Percentiles rank a stretch among this genome's conserved stretches.
Evolutionary conservation across 768 basidiomycete genomes (phyloP).

Genomic region (Podaxis pistillaris): DNA sequence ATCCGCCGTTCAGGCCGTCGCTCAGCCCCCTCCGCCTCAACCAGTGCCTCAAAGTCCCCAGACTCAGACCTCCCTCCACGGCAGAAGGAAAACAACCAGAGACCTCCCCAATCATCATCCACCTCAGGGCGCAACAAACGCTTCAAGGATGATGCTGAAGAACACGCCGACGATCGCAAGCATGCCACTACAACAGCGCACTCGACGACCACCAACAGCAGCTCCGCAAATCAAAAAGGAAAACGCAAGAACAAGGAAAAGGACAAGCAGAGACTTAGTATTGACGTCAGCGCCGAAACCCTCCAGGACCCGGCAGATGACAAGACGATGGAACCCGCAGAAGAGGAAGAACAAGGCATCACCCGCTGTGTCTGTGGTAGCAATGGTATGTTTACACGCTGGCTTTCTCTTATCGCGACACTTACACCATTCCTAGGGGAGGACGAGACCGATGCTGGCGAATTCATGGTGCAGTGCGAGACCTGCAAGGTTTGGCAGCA

Average conservation of each 20-base stretch:
- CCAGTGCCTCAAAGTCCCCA: constrained; percentile 71
- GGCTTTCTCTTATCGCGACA: constrained; percentile 13
- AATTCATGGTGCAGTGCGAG: constrained; percentile 98
- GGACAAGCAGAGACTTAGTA: constrained; percentile 29
- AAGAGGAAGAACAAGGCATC: constrained; percentile 60
- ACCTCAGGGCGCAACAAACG: constrained; percentile 50
- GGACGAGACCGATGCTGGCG: constrained; percentile 80
- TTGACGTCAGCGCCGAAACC: constrained; percentile 25
- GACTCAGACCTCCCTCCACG: constrained; percentile 63
- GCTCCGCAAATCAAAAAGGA: constrained; percentile 26
- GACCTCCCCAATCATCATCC: constrained; percentile 39
- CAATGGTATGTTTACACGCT: constrained; percentile 49
- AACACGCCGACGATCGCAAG: constrained; percentile 56
- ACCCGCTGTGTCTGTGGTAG: constrained; percentile 89
- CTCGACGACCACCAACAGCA: constrained; percentile 29
- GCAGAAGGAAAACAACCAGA: constrained; percentile 41
- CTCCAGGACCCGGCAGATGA: constrained; percentile 30
- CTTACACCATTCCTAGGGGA: constrained; percentile 44
- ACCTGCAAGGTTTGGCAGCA: constrained; percentile 98
- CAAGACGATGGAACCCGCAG: constrained; percentile 40
- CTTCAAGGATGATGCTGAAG: constrained; percentile 72
- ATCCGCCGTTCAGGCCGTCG: constrained; percentile 77
- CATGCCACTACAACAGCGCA: constrained; percentile 32
- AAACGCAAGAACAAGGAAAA: constrained; percentile 61
- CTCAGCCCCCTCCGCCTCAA: constrained; percentile 62